Base-by-base conservation (phyloP, 1,284 basidiomycete genomes). In the Peniophora sp. region DNA sequence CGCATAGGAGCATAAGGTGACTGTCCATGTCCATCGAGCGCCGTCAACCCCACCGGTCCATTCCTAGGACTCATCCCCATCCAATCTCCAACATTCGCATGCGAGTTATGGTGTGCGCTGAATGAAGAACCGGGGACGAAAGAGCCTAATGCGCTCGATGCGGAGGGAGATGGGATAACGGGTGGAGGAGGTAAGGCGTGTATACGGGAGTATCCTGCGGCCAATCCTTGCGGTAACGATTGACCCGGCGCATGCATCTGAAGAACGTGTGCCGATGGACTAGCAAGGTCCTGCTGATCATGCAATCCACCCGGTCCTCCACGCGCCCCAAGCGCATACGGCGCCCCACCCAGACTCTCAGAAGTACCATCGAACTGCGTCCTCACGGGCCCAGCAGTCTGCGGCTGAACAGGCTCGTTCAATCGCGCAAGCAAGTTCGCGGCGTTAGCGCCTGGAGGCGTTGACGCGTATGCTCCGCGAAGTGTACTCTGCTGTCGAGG, bases 181-280 rank as follows among this genome's bases (percentile, higher is more conserved):
- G 64, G 61, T 51, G 70, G 65, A 16, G 77, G 77, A 0, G 81
- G 84, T 20, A 83, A 65, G 1, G 89, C 83, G 59, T 93, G 90
- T 54, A 93, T 84, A 45, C 90, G 75, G 44, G 88, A 91, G 63
- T 90, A 84, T 2, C 91, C 91, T 0, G 90, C 90, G 0, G 90
- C 90, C 22, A 93, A 73, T 35, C 90, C 90, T 55, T 92, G 89
- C 1, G 91, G 90, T n/a, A 92, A 72, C 66, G 83, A 86, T 65
- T 92, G 89, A 0, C 89, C 89, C 0, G 90, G 89, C 1, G 89
- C 89, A 57, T 92, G 90, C 11, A 79, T 69, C 60, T 89, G 85
- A 34, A 89, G 68, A 1, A 86, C 87, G 17, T 82, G 75, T 19
- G 84, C 69, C 16, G 77, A 78, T 0, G 87, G 86, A 1, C 83